Evolutionary conservation across 2,329 filamentous ascomycete species (phyloP).

Genomic region (Stachybotrys chartarum): DNA sequence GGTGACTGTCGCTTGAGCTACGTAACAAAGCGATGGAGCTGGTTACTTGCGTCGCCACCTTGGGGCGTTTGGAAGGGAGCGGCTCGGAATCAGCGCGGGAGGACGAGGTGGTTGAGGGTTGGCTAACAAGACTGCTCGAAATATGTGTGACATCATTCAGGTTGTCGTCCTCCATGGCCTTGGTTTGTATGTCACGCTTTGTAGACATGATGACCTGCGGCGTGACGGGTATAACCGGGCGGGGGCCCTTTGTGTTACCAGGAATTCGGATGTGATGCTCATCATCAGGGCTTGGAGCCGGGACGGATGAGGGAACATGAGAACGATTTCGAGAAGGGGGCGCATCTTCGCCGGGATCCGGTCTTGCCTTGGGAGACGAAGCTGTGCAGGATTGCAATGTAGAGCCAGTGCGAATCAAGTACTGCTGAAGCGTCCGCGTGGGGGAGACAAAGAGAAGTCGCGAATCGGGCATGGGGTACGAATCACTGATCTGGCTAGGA

Average conservation of each 20-base stretch:
- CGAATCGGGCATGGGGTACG: constrained; percentile 33
- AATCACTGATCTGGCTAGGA: constrained; percentile 48
- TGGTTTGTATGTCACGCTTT: background rate
- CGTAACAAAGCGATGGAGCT: constrained; percentile 11
- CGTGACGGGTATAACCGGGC: constrained; percentile 16
- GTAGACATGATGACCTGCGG: constrained; percentile 4
- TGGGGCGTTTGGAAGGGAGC: constrained; percentile 18
- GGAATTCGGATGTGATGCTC: background rate
- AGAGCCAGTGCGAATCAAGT: constrained; percentile 25
- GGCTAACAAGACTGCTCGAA: constrained; percentile 19
- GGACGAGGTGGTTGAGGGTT: constrained; percentile 7
- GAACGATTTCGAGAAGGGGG: constrained; percentile 14
- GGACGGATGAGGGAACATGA: constrained; percentile 2
- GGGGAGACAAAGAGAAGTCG: constrained; percentile 32
- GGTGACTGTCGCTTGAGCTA: constrained; percentile 22
- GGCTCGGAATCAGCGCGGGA: constrained; percentile 22
- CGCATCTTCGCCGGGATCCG: constrained; percentile 5
- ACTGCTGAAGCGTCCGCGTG: constrained; percentile 41
- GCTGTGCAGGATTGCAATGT: constrained; percentile 9
- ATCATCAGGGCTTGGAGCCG: constrained; percentile 3
- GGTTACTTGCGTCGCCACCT: constrained; percentile 6
- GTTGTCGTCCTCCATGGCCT: constrained; percentile 1
- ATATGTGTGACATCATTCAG: constrained; percentile 22
- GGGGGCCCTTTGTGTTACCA: background rate
- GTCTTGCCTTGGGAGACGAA: constrained; percentile 9